phyloP scores from a whole-genome alignment of 495 filamentous ascomycete species.

The Halenospora varia region DNA sequence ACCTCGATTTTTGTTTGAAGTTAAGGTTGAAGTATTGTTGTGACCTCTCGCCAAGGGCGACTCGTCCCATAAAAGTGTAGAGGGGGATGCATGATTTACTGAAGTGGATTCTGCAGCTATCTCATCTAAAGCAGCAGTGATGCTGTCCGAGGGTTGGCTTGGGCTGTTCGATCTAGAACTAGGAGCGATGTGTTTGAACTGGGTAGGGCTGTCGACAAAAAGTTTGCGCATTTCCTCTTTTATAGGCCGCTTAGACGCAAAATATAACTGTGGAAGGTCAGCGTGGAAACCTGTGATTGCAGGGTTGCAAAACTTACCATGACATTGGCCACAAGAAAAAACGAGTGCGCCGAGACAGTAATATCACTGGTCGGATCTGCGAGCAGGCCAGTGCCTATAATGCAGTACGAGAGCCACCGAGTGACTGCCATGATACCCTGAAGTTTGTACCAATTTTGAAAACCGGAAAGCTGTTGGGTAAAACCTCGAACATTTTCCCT shows the following conservation, averaged over 20 bases:
- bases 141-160: conserved; percentile 3
- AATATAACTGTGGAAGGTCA: conserved; percentile 36
- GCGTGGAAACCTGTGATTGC: conserved; percentile 7
- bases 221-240: conserved; percentile 48
- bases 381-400: conserved; percentile 44
- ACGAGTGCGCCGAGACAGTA: conserved; percentile 48
- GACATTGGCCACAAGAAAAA: conserved; percentile 49
- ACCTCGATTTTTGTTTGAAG: too few relatives aligned
- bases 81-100: too few relatives aligned
- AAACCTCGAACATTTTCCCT: too few relatives aligned
- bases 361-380: conserved; percentile 36
- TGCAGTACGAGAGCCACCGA: conserved; percentile 49
- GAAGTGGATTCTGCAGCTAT: conserved; percentile 32
- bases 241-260: conserved; percentile 45
- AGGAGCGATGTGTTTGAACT: conserved; percentile 5
- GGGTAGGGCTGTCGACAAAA: conserved; percentile 27
- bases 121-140: conserved; percentile 21
- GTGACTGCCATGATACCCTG: conserved; percentile 58
- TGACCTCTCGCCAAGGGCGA: too few relatives aligned
- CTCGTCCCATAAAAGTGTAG: too few relatives aligned
- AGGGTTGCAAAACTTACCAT: too few relatives aligned
- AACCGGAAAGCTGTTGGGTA: conserved; percentile 43
- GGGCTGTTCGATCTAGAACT: conserved; percentile 3
- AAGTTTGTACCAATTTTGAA: conserved; percentile 63
- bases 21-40: too few relatives aligned